Base-by-base conservation (phyloP, 768 basidiomycete species). In the Russula sp. region DNA sequence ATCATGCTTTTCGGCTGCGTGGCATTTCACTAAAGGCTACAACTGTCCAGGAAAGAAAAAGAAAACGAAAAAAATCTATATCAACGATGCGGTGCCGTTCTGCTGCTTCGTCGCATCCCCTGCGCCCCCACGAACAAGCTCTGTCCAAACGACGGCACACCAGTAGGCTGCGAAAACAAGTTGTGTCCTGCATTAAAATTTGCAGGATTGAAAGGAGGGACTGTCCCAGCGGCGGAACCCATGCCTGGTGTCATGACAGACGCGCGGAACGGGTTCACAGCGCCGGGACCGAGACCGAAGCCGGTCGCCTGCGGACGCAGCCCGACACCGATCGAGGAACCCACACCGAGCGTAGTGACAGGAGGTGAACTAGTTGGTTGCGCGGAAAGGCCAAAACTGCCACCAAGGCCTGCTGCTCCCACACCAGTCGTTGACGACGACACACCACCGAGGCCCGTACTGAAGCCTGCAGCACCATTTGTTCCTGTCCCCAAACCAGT, bases 51-150 rank as follows among this genome's bases (percentile, higher is more conserved):
- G 7, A 14, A 52, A 28, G 7, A 36, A 13, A 34, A 24, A 14
- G 11, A 24, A 3, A 20, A 22, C 4, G 6, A 26, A 13, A 14
- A 51, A 68, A 49, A 44, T 61, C 73, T 75, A 86, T 65, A 85
- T 84, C 61, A 86, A 73, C 26, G 83, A 83, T 9, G 78, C 73
- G 11, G 76, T 75, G 24, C 75, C 75, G 58, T 79, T 80, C 68
- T 78, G 78, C 60, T 65, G 69, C 49, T 62, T 71, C 54, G 73
- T 72, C 40, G 64, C 44, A 28, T 70, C 65, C 57, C 66, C 62
- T 53, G 66, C 49, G 24, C 54, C 55, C 46, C 67, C 34, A 69
- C 61, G 38, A 68, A 67, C 59, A 67, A 44, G 40, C 67, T 60
- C 42, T 63, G 38, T 6, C 69, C 71, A 51, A 72, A 73, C n/a